phyloP scores from a whole-genome alignment of 495 filamentous ascomycete species.

The Chaetomium fimeti region DNA sequence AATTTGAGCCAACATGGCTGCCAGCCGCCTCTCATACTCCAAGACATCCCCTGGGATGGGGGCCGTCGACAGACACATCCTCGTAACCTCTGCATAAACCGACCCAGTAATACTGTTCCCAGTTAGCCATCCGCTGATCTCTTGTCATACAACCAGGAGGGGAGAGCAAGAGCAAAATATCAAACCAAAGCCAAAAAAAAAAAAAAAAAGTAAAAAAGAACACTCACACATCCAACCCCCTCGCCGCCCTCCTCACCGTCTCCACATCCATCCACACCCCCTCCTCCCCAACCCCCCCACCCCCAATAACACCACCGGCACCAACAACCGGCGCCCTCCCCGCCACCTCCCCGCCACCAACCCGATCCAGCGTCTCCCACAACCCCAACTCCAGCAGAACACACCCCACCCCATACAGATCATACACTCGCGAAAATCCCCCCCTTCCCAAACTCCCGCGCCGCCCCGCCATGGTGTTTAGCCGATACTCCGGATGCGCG shows the following conservation, averaged over 20 bases:
- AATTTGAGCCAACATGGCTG: conserved; percentile 12
- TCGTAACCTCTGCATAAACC: conserved; percentile 19
- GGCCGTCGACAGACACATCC: conserved; percentile 6
- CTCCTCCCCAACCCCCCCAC: neutral
- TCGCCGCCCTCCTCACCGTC: conserved; percentile 10
- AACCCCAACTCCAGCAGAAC: conserved; percentile 23
- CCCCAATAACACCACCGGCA: neutral
- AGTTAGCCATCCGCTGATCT: neutral
- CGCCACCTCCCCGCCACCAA: conserved; percentile 14
- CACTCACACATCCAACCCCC: conserved; percentile 20
- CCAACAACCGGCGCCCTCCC: conserved; percentile 6
- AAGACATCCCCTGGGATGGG: conserved; percentile 13
- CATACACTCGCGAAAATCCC: conserved; percentile 1
- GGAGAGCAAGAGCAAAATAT: neutral
- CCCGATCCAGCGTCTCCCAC: conserved; percentile 20
- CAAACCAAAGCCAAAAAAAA: neutral
- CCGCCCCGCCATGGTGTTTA: neutral
- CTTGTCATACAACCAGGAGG: neutral
- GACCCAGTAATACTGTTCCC: conserved; percentile 16
- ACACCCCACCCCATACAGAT: conserved; percentile 16
- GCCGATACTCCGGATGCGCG: conserved; percentile 15
- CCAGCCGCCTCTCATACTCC: conserved; percentile 17
- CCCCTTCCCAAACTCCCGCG: neutral
- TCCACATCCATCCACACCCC: conserved; percentile 19
- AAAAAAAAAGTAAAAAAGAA: neutral